Evolutionary conservation across 768 basidiomycete genomes (phyloP).

Genomic region (Tulasnella sp.): DNA sequence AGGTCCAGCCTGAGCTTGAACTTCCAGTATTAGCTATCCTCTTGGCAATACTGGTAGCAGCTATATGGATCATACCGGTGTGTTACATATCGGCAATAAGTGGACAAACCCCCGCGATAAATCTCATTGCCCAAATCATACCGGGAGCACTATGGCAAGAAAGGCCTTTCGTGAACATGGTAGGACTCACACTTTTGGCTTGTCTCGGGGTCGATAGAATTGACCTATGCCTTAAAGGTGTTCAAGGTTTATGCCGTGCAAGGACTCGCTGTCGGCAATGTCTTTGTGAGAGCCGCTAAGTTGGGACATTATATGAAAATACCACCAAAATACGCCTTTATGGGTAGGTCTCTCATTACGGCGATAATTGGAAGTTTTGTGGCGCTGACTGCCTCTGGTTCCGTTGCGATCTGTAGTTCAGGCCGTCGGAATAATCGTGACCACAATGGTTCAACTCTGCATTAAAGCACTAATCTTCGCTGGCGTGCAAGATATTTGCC

Average conservation of each 20-base stretch:
- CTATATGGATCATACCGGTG: conserved; percentile 38
- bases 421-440: conserved; percentile 29
- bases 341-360: not conserved
- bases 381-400: not conserved
- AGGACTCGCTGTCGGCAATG: conserved; percentile 27
- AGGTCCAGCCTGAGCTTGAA: conserved; percentile 51
- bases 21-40: conserved; percentile 37
- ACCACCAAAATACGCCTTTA: conserved; percentile 38
- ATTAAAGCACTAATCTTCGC: conserved; percentile 35
- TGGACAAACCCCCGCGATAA: conserved; percentile 34
- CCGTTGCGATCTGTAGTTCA: conserved; percentile 29
- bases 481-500: conserved; percentile 37
- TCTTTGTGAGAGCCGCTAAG: conserved; percentile 33
- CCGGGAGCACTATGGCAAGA: conserved; percentile 39
- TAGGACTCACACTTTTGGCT: not conserved
- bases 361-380: not conserved
- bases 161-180: conserved; percentile 40
- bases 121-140: conserved; percentile 38
- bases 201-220: not conserved
- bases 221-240: conserved; percentile 8
- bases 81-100: conserved; percentile 42
- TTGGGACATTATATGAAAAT: conserved; percentile 45
- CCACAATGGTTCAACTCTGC: conserved; percentile 34
- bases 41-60: conserved; percentile 32
- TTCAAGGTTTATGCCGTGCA: conserved; percentile 36